These are phyloP conservation scores for Monosporascus sp. DNA, from an alignment of 2,329 filamentous ascomycete genomes.

Conservation along the genomic window DNA sequence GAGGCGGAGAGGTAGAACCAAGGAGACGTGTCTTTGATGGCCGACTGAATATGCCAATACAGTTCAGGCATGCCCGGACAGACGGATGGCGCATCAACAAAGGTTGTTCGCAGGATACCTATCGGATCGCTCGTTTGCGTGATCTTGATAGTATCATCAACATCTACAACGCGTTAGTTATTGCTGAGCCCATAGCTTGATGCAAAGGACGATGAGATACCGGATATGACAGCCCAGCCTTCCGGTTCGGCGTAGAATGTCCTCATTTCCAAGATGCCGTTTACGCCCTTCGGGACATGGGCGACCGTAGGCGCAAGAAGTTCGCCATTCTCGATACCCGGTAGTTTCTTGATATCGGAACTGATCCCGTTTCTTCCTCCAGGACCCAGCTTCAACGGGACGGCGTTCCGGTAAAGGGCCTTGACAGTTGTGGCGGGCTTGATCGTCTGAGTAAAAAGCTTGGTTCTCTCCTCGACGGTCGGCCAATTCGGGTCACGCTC, in stretches of 20 bases:
- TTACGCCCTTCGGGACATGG: slow-evolving; percentile 43
- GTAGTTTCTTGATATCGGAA: slow-evolving; percentile 53
- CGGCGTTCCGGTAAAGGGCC: slow-evolving; percentile 48
- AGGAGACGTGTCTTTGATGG: slow-evolving; percentile 54
- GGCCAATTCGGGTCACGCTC: slow-evolving; percentile 52
- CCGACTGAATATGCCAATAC: slow-evolving; percentile 59
- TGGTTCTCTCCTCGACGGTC: slow-evolving; percentile 62
- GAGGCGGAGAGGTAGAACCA: slow-evolving; percentile 95
- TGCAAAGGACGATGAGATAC: slow-evolving; percentile 29
- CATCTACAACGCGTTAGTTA: slow-evolving; percentile 46
- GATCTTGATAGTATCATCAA: slow-evolving; percentile 94
- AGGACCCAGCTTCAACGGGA: slow-evolving; percentile 56
- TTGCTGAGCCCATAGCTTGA: background rate
- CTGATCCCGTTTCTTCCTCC: slow-evolving; percentile 69
- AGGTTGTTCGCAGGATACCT: slow-evolving; percentile 79
- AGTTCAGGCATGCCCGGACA: slow-evolving; percentile 80
- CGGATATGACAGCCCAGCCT: slow-evolving; percentile 80
- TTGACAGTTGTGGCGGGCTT: slow-evolving; percentile 64
- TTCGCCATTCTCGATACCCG: slow-evolving; percentile 39
- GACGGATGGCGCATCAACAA: slow-evolving; percentile 67
- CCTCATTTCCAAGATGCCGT: slow-evolving; percentile 56
- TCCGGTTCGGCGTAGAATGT: slow-evolving; percentile 71
- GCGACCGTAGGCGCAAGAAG: slow-evolving; percentile 41
- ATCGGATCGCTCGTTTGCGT: slow-evolving; percentile 76
- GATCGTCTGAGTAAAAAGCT: slow-evolving; percentile 74